phyloP scores from a whole-genome alignment of 2,329 filamentous ascomycete species.

The Beauveria sp. region DNA sequence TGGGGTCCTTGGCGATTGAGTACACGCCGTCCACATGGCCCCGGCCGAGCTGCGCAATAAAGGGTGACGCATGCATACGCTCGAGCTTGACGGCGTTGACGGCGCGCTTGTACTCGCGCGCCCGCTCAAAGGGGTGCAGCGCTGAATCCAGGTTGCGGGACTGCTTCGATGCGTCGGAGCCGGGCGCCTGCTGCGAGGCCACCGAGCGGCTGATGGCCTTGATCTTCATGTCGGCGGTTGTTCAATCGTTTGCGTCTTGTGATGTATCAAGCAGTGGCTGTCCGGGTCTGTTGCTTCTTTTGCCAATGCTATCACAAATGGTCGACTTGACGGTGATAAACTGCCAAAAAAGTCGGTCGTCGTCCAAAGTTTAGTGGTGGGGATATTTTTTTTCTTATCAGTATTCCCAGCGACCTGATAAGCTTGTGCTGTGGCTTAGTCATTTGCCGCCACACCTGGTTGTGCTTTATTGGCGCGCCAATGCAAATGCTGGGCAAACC shows the following conservation, averaged over 20 bases:
- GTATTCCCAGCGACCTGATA: not conserved
- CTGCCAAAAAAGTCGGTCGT: slow-evolving; percentile 1
- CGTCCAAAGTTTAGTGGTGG: slow-evolving; percentile 6
- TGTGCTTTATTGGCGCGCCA: not conserved
- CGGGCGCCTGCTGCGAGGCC: slow-evolving; percentile 57
- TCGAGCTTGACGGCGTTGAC: slow-evolving; percentile 82
- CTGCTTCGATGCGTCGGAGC: slow-evolving; percentile 56
- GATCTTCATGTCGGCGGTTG: slow-evolving; percentile 40
- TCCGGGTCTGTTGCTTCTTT: not conserved
- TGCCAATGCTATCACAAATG: not conserved
- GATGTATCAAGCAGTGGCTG: not conserved
- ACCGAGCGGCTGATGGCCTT: slow-evolving; percentile 61
- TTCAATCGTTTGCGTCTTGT: not conserved
- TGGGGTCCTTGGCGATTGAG: slow-evolving; percentile 71
- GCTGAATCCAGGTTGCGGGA: slow-evolving; percentile 73
- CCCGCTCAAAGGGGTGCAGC: slow-evolving; percentile 84
- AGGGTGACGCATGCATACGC: slow-evolving; percentile 72
- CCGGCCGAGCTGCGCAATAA: slow-evolving; percentile 76
- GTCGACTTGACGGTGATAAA: not conserved
- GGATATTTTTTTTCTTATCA: slow-evolving; percentile 12
- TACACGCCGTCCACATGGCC: slow-evolving; percentile 89
- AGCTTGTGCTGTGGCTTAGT: slow-evolving; percentile 10
- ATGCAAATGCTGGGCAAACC: not conserved
- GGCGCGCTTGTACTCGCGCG: slow-evolving; percentile 59
- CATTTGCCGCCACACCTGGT: slow-evolving; percentile 2